A percentile compares a stretch with the other conserved stretches of the same genome.
Evolutionary conservation across 2,329 filamentous ascomycete genomes (phyloP).

Genomic region (Paracoccidioides brasiliensis): DNA sequence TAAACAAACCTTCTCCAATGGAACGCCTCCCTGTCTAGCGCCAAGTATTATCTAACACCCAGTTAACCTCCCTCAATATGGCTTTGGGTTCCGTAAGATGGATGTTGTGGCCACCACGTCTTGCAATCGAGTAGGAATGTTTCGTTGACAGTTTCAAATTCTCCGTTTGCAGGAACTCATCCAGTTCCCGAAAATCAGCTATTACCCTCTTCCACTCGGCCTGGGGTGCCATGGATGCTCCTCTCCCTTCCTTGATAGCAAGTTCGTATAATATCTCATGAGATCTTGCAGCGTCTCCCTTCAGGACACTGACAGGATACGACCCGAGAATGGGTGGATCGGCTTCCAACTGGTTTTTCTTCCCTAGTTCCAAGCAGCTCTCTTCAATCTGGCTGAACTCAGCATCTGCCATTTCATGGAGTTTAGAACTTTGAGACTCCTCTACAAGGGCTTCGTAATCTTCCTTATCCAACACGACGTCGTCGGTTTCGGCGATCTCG

Average conservation of each 20-base stretch:
- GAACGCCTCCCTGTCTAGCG: background rate
- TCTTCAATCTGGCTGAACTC: background rate
- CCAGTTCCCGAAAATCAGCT: background rate
- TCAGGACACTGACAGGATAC: background rate
- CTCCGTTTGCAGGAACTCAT: background rate
- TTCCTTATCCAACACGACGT: background rate
- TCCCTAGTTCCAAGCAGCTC: background rate
- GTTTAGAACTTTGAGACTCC: background rate
- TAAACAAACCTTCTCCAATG: background rate
- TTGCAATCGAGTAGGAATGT: background rate
- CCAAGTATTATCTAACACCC: background rate
- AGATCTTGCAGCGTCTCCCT: background rate
- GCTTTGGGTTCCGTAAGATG: background rate
- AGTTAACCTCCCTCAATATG: background rate
- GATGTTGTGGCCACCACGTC: background rate
- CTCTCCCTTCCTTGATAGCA: background rate
- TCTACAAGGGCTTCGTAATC: background rate
- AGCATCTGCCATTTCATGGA: background rate
- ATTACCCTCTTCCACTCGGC: background rate
- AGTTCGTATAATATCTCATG: background rate
- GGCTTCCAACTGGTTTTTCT: background rate
- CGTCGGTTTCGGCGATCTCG: background rate
- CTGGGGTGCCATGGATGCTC: background rate
- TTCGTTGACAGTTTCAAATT: background rate
- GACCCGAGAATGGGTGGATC: background rate